Evolutionary conservation across 495 filamentous ascomycete genomes (phyloP).

Genomic region (Penicillium angulare): DNA sequence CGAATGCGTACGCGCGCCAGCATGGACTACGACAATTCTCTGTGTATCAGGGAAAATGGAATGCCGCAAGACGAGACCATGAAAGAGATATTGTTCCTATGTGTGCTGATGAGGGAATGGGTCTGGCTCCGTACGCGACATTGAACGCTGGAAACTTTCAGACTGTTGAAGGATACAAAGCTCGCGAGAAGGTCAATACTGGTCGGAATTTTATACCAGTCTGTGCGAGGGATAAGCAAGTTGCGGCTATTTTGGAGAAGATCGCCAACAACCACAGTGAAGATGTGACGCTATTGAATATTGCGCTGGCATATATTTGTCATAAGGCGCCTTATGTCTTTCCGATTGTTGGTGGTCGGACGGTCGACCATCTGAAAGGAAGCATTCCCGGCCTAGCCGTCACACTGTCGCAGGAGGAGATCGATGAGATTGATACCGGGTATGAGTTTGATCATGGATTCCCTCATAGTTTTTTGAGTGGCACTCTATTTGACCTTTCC

Average conservation of each 20-base stretch:
- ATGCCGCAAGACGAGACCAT: slow-evolving; percentile 59
- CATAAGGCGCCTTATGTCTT: slow-evolving; percentile 65
- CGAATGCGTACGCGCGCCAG: slow-evolving; percentile 63
- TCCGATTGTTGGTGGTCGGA: slow-evolving; percentile 69
- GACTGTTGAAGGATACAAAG: slow-evolving; percentile 21
- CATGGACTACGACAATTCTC: slow-evolving; percentile 63
- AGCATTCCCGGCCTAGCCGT: slow-evolving; percentile 63
- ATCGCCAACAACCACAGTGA: slow-evolving; percentile 10
- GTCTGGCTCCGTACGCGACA: slow-evolving; percentile 59
- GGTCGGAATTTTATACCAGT: slow-evolving; percentile 10
- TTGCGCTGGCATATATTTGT: slow-evolving; percentile 57
- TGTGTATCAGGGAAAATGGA: slow-evolving; percentile 68
- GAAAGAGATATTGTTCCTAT: slow-evolving; percentile 72
- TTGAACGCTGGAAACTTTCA: slow-evolving; percentile 66
- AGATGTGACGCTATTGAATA: slow-evolving; percentile 32
- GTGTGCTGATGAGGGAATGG: slow-evolving; percentile 67
- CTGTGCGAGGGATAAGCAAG: slow-evolving; percentile 44
- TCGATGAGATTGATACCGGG: slow-evolving; percentile 59
- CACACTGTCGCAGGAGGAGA: slow-evolving; percentile 53
- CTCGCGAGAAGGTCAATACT: slow-evolving; percentile 2
- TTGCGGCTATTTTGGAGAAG: slow-evolving; percentile 54
- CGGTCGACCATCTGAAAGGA: slow-evolving; percentile 59
- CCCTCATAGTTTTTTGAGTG: slow-evolving; percentile 32
- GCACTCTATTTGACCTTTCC: slow-evolving; percentile 12
- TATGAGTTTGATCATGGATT: slow-evolving; percentile 61